Percentiles rank a stretch among this genome's conserved stretches.
Evolutionary conservation across 257 asterid species (phyloP).

Genomic region (Nyctanthes arbortristis): DNA sequence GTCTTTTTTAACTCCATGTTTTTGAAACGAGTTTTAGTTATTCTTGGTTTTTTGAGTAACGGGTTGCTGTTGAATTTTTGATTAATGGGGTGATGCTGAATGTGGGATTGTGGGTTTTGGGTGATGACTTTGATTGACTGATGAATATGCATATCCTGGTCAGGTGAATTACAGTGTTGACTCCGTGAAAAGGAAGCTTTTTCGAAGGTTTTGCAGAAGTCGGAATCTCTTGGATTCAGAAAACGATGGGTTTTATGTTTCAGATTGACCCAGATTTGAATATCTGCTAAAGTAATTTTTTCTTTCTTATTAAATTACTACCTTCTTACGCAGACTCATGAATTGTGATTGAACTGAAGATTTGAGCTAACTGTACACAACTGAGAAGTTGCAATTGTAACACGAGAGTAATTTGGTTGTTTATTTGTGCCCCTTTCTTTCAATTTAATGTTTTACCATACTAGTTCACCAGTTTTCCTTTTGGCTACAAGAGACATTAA

Average conservation of each 20-base stretch:
- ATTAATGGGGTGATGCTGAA: neutral
- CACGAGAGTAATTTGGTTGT: neutral
- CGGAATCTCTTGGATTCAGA: neutral
- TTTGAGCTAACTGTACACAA: neutral
- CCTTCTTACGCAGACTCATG: constrained; percentile 9
- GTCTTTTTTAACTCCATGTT: neutral
- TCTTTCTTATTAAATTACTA: constrained; percentile 12
- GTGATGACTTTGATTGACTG: neutral
- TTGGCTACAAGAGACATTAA: neutral
- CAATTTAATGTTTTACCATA: neutral
- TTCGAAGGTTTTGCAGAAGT: constrained; percentile 5
- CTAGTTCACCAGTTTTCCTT: neutral
- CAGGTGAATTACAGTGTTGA: constrained; percentile 12
- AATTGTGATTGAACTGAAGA: constrained; percentile 23
- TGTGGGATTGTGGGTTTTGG: neutral
- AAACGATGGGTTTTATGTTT: neutral
- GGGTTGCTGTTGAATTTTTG: neutral
- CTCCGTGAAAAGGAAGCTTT: constrained; percentile 15
- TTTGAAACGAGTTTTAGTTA: neutral
- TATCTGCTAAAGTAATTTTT: constrained; percentile 28
- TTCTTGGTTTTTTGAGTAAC: neutral
- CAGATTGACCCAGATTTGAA: constrained; percentile 13
- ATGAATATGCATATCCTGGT: constrained; percentile 4
- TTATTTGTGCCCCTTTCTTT: too few relatives aligned
- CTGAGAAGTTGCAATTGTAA: neutral